Evolutionary conservation across 768 basidiomycete genomes (phyloP), one percentile per base, ranked within the genome.

Genomic region (Mycena albidolilacea): DNA sequence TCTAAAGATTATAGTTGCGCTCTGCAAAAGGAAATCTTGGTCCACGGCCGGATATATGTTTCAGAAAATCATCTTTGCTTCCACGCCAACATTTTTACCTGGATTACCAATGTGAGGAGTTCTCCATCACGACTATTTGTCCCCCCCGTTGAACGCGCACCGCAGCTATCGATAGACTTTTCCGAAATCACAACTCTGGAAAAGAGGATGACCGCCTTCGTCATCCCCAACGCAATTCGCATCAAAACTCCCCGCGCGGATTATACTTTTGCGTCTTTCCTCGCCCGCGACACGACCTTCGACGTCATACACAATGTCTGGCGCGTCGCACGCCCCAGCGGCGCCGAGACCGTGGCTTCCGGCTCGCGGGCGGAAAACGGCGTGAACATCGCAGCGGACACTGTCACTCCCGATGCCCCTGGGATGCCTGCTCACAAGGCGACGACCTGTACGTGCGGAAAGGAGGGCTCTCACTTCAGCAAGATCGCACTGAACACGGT

Each of bases 61-160:
- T 99, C 98, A 8, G 97, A 99, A 83, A 98, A 99, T 83, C 97
- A 98, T 79, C 90, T 98, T n/a, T 99, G 96, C 84, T 99, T 99
- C 86, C 95, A 99, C 77, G 97, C 98, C 54, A 99, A 99, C 80
- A 98, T 99, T 54, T 97, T 99, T 82, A 97, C 97, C 52, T 99
- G 97, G 98, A 93, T 98, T 61, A 99, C 97, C 37, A 92, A 97
- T 80, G 97, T 97, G 81, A 82, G 97, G 1, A 30, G 30, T 3
- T 86, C 37, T 0, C 44, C 12, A 39, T 57, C 39, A 37, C 9
- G 69, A 37, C 30, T 21, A 4, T 35, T 5, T 60, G 64, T 46
- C n/a, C 68, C 15, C 60, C 14, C 17, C 30, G 10, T 73, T 70
- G 57, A 69, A 61, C 30, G 30, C 17, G 30, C n/a, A 9, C 57